phyloP scores from a whole-genome alignment of 306 rosid genomes.

The Pachyrhizus erosus region DNA sequence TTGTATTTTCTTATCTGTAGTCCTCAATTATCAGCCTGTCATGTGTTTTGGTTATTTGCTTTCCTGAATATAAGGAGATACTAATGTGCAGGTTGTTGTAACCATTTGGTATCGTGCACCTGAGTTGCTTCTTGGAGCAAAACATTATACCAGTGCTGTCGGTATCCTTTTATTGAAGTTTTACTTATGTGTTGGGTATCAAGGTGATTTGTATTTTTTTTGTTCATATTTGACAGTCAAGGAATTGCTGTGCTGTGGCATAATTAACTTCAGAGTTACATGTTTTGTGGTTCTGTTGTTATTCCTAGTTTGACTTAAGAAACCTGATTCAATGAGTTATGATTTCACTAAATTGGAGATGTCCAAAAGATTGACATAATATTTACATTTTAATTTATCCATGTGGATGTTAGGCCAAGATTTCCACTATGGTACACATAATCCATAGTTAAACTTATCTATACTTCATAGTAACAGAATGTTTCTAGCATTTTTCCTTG shows the following conservation, averaged over 20 bases:
- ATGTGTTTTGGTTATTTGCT: slow-evolving; percentile 3
- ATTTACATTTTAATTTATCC: background rate
- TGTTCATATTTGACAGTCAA: slow-evolving; percentile 13
- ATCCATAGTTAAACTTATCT: background rate
- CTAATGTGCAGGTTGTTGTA: slow-evolving; percentile 76
- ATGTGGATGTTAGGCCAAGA: background rate
- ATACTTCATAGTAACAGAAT: background rate
- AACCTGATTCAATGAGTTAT: background rate
- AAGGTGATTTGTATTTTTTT: background rate
- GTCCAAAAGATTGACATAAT: slow-evolving; percentile 7
- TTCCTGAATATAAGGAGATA: slow-evolving; percentile 19
- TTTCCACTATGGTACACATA: background rate
- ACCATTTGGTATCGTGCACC: slow-evolving; percentile 97
- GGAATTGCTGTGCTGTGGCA: slow-evolving; percentile 3
- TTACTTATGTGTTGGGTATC: slow-evolving; percentile 14
- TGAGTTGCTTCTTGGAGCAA: slow-evolving; percentile 91
- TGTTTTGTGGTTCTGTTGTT: background rate
- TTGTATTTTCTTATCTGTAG: background rate
- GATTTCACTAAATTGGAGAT: slow-evolving; percentile 17
- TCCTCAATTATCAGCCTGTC: background rate
- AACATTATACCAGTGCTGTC: slow-evolving; percentile 91
- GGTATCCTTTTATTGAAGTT: slow-evolving; percentile 57
- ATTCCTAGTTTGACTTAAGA: background rate
- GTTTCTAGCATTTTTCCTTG: background rate
- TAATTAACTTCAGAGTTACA: background rate